Evolutionary conservation across 495 filamentous ascomycete species (phyloP), one percentile per base, ranked within the genome.

Genomic region (Xylaria intraflava): DNA sequence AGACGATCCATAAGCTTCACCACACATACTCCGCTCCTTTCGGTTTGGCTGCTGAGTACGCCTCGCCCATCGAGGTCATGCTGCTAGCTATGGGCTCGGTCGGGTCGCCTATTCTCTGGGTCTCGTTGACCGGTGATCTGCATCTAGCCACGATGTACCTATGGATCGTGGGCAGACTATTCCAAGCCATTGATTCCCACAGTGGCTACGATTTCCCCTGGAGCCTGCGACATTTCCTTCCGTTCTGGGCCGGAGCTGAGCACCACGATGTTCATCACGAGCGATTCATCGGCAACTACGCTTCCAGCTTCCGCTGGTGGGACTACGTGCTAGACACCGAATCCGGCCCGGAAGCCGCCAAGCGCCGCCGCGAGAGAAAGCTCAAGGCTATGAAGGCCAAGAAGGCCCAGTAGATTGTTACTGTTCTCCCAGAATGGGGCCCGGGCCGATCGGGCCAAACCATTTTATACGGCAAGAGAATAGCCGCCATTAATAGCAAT

Each of bases 291-390:
- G 93, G 93, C 49, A 98, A 98, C 75, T 98, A 96, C 69, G 78
- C 92, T 22, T 95, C 90, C 67, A 94, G 89, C 75, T 98, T 98
- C 82, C 82, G 94, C 64, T 98, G 94, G 94, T 97, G 94, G 93
- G 93, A 98, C 71, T 93, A 87, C 67, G 58, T 86, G 56, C 79
- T 96, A 50, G 90, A 96, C 70, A 98, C 93, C 46, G 91, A 98
- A 76, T 87, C 89, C 58, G 88, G 87, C 33, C 84, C 88, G 4
- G 93, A 93, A 68, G 88, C 93, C 8, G 77, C 85, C 40, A 90
- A 90, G 80, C 81, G 78, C 58, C 83, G 92, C 64, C 81, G 90
- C 35, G 90, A 94, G 71, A 81, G 79, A 62, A 93, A 89, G 78
- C 47, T 83, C 27, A 82, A 85, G 65, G 72, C 76, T 52, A 66